Percentiles rank a stretch among this genome's conserved stretches.
These are phyloP conservation scores for Amaranthus cruentus DNA, from an alignment of 148 eudicot species.

Conservation along the genomic window DNA sequence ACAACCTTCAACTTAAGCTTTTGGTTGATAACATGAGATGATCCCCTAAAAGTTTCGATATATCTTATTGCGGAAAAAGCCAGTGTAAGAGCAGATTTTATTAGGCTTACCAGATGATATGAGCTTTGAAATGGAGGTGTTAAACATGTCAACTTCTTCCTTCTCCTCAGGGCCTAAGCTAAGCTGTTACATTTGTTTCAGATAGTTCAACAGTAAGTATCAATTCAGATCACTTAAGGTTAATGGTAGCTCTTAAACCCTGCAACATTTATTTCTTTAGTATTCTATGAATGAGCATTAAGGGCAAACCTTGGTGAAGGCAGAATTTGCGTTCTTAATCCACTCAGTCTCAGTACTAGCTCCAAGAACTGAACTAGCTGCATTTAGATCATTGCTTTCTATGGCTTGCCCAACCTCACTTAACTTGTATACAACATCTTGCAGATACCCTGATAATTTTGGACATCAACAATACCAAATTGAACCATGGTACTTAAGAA, in stretches of 20 bases:
- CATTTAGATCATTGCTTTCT: constrained; percentile 72
- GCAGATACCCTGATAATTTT: constrained; percentile 64
- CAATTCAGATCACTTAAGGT: not conserved
- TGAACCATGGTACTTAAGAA: not conserved
- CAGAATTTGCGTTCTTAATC: constrained; percentile 76
- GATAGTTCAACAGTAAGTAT: not conserved
- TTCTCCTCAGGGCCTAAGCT: constrained; percentile 70
- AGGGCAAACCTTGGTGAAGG: constrained; percentile 58
- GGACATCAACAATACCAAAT: not conserved
- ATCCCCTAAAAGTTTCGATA: not conserved
- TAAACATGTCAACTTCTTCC: constrained; percentile 59
- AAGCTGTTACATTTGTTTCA: constrained; percentile 37
- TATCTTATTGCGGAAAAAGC: no score
- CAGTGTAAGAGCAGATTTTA: not conserved
- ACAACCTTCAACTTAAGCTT: no score
- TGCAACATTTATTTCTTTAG: not conserved
- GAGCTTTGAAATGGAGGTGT: constrained; percentile 58
- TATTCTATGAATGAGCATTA: not conserved
- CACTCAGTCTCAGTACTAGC: constrained; percentile 58
- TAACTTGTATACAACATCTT: constrained; percentile 79
- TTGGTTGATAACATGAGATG: no score
- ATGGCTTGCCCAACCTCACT: constrained; percentile 91
- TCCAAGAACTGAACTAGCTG: constrained; percentile 76
- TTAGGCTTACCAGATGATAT: constrained; percentile 59
- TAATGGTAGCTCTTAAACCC: not conserved